phyloP scores from a whole-genome alignment of 2,329 filamentous ascomycete species.

The Colletotrichum noveboracense region DNA sequence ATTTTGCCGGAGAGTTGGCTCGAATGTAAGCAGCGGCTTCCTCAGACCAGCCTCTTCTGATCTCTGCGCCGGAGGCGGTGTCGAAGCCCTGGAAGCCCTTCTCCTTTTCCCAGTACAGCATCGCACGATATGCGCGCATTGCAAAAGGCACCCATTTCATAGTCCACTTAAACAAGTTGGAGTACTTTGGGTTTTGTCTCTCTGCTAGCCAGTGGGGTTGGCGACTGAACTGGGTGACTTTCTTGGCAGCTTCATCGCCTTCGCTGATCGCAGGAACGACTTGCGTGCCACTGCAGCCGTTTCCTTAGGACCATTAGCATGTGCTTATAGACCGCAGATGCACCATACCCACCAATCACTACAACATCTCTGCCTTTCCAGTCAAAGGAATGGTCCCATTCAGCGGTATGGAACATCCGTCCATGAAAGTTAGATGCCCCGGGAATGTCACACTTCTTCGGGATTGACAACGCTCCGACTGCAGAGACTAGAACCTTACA shows the following conservation, averaged over 20 bases:
- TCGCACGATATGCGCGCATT: background rate
- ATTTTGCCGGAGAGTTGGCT: constrained; percentile 27
- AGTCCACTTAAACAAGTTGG: constrained; percentile 20
- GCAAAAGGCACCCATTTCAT: constrained; percentile 27
- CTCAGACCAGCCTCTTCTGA: background rate
- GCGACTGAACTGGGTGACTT: constrained; percentile 4
- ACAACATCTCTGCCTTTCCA: constrained; percentile 35
- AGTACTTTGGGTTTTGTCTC: background rate
- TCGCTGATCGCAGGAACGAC: constrained; percentile 35
- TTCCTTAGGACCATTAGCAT: constrained; percentile 4
- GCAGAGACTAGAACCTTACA: constrained; percentile 28
- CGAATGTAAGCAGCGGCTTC: background rate
- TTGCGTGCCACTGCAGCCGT: constrained; percentile 39
- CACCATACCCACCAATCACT: constrained; percentile 32
- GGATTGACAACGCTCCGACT: constrained; percentile 29
- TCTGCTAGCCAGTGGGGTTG: background rate
- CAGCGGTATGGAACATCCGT: constrained; percentile 36
- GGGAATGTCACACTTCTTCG: constrained; percentile 27
- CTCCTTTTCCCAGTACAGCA: background rate
- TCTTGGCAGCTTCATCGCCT: background rate
- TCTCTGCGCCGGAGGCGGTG: background rate
- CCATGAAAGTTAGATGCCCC: constrained; percentile 37
- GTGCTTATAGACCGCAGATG: background rate
- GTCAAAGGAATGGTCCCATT: constrained; percentile 33
- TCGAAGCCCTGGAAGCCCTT: background rate